phyloP scores from a whole-genome alignment of 768 basidiomycete species.

The Russula emetica region DNA sequence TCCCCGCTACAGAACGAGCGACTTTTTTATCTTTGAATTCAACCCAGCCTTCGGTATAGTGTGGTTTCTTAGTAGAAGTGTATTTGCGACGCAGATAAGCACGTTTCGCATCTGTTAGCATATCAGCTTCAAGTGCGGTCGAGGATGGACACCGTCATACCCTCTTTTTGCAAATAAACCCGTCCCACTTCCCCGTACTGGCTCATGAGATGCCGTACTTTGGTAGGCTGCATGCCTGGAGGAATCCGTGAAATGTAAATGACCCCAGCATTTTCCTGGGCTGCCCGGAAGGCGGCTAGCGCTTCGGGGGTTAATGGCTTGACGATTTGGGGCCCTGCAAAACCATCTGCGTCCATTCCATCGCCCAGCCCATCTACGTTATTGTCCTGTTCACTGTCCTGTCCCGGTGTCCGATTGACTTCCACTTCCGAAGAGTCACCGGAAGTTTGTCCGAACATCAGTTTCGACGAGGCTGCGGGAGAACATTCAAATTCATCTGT shows the following conservation, averaged over 20 bases:
- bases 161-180: conserved; percentile 92
- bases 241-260: conserved; percentile 95
- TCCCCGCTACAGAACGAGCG: conserved; percentile 83
- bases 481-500: not conserved
- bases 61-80: conserved; percentile 77
- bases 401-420: not conserved
- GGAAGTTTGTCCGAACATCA: not conserved
- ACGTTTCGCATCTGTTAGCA: conserved; percentile 66
- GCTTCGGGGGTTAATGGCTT: conserved; percentile 74
- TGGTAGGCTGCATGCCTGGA: conserved; percentile 95
- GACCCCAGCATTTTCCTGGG: conserved; percentile 75
- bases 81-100: conserved; percentile 79
- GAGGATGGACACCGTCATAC: conserved; percentile 38
- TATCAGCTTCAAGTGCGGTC: not conserved
- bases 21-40: conserved; percentile 94
- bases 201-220: conserved; percentile 91
- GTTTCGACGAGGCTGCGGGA: conserved; percentile 2
- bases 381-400: conserved; percentile 9
- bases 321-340: conserved; percentile 57
- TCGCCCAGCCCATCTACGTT: conserved; percentile 34
- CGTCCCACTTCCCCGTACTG: conserved; percentile 86
- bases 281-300: conserved; percentile 66
- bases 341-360: conserved; percentile 58
- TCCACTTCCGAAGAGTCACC: not conserved
- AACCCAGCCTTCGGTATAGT: conserved; percentile 97